phyloP scores from a whole-genome alignment of 2,329 filamentous ascomycete species.

The Leptographium procerum region DNA sequence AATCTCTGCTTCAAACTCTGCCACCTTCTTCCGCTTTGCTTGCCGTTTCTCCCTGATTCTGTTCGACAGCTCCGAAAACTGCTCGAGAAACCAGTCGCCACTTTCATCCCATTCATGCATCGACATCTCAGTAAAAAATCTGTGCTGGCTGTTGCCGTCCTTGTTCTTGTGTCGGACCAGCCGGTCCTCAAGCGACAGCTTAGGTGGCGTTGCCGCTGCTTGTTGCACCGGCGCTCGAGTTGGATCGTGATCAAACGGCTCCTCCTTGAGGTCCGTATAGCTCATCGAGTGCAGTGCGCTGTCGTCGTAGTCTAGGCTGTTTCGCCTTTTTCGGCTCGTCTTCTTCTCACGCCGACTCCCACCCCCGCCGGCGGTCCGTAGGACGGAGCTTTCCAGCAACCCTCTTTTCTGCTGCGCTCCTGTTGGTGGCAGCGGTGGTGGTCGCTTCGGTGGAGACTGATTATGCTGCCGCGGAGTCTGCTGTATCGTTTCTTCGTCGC shows the following conservation, averaged over 20 bases:
- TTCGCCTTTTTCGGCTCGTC: constrained; percentile 28
- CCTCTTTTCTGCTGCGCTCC: constrained; percentile 15
- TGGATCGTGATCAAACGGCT: constrained; percentile 48
- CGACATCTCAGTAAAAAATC: constrained; percentile 41
- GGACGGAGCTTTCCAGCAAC: constrained; percentile 13
- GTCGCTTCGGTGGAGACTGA: constrained; percentile 2
- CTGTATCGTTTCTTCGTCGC: constrained; percentile 17
- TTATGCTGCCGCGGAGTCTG: constrained; percentile 14
- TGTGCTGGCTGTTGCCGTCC: constrained; percentile 27
- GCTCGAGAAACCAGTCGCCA: constrained; percentile 48
- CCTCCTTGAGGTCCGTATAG: constrained; percentile 35
- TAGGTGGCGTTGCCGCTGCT: constrained; percentile 20
- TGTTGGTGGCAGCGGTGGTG: constrained; percentile 4
- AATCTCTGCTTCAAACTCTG: constrained; percentile 44
- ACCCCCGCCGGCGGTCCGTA: constrained; percentile 5
- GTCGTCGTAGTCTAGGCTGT: constrained; percentile 45
- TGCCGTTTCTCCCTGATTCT: constrained; percentile 36
- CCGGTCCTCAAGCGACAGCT: constrained; percentile 33
- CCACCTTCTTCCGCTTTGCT: constrained; percentile 36
- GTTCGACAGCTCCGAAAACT: constrained; percentile 38
- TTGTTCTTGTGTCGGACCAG: constrained; percentile 38
- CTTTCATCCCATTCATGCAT: constrained; percentile 47
- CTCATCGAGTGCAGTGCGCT: constrained; percentile 40
- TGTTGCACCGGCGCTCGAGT: constrained; percentile 30
- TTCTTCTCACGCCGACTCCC: constrained; percentile 7